Base-by-base conservation (phyloP, 306 rosid species). In the Sechiopsis laciniata region DNA sequence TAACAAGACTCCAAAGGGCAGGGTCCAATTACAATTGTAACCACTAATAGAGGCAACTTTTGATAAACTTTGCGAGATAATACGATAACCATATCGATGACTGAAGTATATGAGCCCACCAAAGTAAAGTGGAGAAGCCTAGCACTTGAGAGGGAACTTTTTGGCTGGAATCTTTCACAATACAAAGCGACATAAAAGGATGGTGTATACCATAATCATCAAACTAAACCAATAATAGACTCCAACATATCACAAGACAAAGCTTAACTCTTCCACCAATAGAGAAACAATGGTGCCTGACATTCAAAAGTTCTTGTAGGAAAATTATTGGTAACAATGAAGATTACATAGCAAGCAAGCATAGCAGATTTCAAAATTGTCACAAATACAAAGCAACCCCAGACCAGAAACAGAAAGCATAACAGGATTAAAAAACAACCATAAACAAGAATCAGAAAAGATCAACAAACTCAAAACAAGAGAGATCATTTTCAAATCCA, bases 111-210 rank as follows among this genome's bases (percentile, higher is more conserved):
- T 40, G 37, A 40, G 0, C 1, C 46, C 46, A 40, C 9, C 9
- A 40, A 40, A 40, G 46, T 40, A 40, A 40, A 6, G 9, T 0
- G 46, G 46, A 6, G 9, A 40, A 6, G 46, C 0, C 9, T 40
- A 40, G 46, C 8, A 40, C 9, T 9, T 9, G 1, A 7, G 9
- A 6, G 46, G 46, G 46, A 0, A 40, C 46, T 40, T 1, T 37
- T 26, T 69, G 55, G 20, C 58, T 46, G 21, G 21, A 69, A 69
- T 48, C 20, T 48, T 56, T 48, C 37, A 21, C 54, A 48, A 21
- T 48, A 48, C 57, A 48, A 48, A 68, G 73, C 20, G 57, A 46
- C 55, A 45, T 46, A 35, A 45, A 65, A 40, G 29, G 71, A 65
- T 65, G 26, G 29, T 19, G 71, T 40, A 40, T 32, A 32, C 21